Conservation (phyloP, 768 basidiomycete species). For the Cystofilobasidium ferigula region DNA sequence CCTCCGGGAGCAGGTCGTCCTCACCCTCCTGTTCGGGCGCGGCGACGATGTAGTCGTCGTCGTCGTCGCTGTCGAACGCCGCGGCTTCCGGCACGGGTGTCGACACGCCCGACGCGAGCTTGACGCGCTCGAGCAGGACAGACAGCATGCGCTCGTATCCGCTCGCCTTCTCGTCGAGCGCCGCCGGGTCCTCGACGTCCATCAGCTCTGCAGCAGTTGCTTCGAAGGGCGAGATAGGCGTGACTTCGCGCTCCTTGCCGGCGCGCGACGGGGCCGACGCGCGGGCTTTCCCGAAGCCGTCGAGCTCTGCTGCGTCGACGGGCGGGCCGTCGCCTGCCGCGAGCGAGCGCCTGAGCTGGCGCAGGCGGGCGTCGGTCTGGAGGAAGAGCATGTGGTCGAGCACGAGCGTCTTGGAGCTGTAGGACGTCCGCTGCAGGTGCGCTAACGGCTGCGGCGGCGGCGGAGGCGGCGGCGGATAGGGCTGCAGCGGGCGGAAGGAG, state of each 20-base stretch:
- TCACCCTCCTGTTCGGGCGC: neutral
- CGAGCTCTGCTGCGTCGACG: too few relatives aligned
- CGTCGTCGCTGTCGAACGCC: neutral
- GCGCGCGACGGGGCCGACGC: too few relatives aligned
- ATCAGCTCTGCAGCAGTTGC: too few relatives aligned
- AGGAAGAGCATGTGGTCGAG: conserved; percentile 5
- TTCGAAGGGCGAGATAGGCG: too few relatives aligned
- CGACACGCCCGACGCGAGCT: neutral
- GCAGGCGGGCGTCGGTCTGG: neutral
- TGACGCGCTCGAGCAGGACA: neutral
- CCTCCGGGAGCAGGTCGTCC: neutral
- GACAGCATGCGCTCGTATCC: conserved; percentile 5
- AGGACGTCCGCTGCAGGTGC: neutral
- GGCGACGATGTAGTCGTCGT: neutral
- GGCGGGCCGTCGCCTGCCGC: too few relatives aligned
- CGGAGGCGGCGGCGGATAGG: too few relatives aligned
- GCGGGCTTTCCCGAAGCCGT: too few relatives aligned
- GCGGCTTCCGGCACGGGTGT: neutral
- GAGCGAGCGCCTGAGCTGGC: neutral
- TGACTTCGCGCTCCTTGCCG: too few relatives aligned
- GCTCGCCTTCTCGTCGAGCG: neutral
- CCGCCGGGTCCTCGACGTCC: neutral
- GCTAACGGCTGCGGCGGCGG: neutral
- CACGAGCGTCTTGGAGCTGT: neutral
- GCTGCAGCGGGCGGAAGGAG: too few relatives aligned